Base-by-base conservation (phyloP, 75 land plant genomes). In the Isoetes taiwanensis region DNA sequence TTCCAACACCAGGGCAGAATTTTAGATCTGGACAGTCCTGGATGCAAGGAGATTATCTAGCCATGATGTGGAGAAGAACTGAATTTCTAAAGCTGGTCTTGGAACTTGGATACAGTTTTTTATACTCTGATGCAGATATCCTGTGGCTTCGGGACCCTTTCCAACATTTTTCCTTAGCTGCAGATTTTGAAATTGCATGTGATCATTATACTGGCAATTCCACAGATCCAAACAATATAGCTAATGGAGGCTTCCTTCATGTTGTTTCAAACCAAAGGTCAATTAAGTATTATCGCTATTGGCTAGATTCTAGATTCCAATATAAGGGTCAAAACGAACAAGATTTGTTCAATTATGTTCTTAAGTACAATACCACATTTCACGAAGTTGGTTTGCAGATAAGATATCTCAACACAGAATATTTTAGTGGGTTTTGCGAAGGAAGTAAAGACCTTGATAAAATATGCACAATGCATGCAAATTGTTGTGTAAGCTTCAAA, bases 121-220 rank as follows among this genome's bases (percentile, higher is more conserved):
- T 46, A 5, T 46, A 19, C 50, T 46, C 50, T 19, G 50, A 46
- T n/a, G 50, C 50, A 5, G 50, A 46, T n/a, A 46, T 46, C 19
- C 16, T 46, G 50, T 46, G 50, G 50, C 25, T 46, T 46, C 6
- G 50, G 23, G 50, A 46, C 16, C 50, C 50, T 8, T 46, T 46
- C 50, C 16, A 46, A 23, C 50, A 46, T 23, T 46, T 46, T n/a
- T 23, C 16, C 16, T 8, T 23, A n/a, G 50, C 8, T 6, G 50
- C 50, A 5, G 50, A 46, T n/a, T 46, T 46, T 46, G 50, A 46
- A 23, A 46, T 46, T 6, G 50, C 50, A 6, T 46, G 50, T n/a
- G 50, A 46, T 19, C 50, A 46, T 19, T 46, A 19, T 23, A 19
- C 16, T 23, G 50, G 50, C n/a, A 46, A 23, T 46, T 19, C 50